phyloP scores from a whole-genome alignment of 192 early-diverging fungal species.

The Coemansia sp. region DNA sequence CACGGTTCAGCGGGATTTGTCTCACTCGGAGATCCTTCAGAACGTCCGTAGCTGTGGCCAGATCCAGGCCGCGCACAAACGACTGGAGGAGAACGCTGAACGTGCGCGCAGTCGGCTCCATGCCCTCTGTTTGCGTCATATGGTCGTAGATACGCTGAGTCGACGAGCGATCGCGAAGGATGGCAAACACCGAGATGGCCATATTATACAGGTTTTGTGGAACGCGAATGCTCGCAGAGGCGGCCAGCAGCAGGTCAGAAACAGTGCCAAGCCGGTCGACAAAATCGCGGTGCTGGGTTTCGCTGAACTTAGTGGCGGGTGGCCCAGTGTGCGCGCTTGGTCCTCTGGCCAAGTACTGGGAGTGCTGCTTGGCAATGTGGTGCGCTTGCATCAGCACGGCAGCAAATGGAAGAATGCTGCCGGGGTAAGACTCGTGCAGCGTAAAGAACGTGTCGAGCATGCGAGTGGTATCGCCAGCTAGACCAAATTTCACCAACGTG shows the following conservation, averaged over 20 bases:
- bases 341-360: not conserved
- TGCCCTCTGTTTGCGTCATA: constrained; percentile 12
- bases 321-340: not conserved
- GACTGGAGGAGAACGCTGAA: constrained; percentile 33
- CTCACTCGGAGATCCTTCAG: constrained; percentile 11
- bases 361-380: constrained; percentile 8
- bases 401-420: constrained; percentile 13
- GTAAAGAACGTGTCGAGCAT: constrained; percentile 23
- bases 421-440: not conserved
- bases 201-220: constrained; percentile 39
- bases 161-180: constrained; percentile 17
- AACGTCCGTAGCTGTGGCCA: constrained; percentile 7
- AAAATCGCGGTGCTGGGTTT: not conserved
- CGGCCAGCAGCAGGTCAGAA: constrained; percentile 5
- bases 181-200: constrained; percentile 36
- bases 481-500: not conserved
- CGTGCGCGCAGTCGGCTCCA: constrained; percentile 37
- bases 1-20: constrained; percentile 12
- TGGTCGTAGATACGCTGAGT: constrained; percentile 38
- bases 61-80: constrained; percentile 24
- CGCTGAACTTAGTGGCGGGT: not conserved
- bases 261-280: not conserved
- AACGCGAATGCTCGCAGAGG: not conserved
- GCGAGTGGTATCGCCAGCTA: not conserved
- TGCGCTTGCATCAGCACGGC: constrained; percentile 13